phyloP scores from a whole-genome alignment of 2,329 filamentous ascomycete species.

The Pseudopithomyces chartarum region DNA sequence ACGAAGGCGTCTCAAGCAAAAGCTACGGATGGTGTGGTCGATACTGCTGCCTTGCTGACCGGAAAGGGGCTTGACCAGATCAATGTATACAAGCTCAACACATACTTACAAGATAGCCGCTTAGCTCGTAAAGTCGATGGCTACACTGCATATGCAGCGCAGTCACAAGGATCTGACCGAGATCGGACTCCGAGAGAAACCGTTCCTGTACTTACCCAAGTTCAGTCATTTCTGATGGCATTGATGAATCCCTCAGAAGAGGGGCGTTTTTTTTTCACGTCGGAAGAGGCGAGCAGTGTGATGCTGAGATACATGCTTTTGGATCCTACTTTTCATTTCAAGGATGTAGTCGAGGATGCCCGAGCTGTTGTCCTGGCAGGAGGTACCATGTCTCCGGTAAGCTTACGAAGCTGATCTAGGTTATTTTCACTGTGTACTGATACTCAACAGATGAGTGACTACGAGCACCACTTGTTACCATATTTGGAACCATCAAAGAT shows the following conservation, averaged over 20 bases:
- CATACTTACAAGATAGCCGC: constrained; percentile 90
- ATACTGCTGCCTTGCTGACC: constrained; percentile 73
- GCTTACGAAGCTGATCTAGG: constrained; percentile 15
- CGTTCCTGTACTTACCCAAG: constrained; percentile 64
- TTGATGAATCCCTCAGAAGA: constrained; percentile 83
- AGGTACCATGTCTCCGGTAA: constrained; percentile 90
- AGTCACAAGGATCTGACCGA: constrained; percentile 42
- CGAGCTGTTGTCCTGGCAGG: constrained; percentile 89
- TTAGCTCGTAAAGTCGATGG: constrained; percentile 93
- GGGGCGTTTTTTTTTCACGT: constrained; percentile 64
- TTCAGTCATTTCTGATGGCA: constrained; percentile 73
- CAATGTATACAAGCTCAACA: constrained; percentile 85
- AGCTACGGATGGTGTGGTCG: constrained; percentile 68
- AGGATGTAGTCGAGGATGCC: constrained; percentile 81
- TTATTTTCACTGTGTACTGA: constrained; percentile 4
- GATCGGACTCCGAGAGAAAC: constrained; percentile 33
- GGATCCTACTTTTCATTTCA: constrained; percentile 90
- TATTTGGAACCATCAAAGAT: constrained; percentile 68
- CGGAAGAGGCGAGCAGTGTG: constrained; percentile 57
- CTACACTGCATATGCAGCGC: constrained; percentile 70
- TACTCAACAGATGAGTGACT: constrained; percentile 73
- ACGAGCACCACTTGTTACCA: constrained; percentile 83
- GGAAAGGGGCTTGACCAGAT: constrained; percentile 93
- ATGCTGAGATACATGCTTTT: constrained; percentile 83
- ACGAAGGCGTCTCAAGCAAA: constrained; percentile 48